A percentile compares a stretch with the other conserved stretches of the same genome.
Evolutionary conservation across 176 grass and related monocot genomes (phyloP).

Genomic region (Rhynchospora breviuscula): DNA sequence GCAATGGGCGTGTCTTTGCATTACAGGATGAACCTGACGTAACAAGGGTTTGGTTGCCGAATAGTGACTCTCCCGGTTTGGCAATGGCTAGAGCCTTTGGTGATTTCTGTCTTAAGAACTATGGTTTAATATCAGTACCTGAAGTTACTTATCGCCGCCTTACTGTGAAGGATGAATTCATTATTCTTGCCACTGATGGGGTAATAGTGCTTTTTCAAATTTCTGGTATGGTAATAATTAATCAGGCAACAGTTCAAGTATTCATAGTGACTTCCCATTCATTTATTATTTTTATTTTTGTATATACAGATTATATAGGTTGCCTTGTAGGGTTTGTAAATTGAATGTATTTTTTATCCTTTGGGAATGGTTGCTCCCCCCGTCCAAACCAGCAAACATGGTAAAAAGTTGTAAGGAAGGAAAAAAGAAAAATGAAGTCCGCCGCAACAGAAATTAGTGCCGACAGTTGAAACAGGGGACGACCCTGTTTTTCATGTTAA

Average conservation of each 20-base stretch:
- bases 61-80: conserved; percentile 88
- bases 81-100: conserved; percentile 99
- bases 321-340: neutral
- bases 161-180: conserved; percentile 78
- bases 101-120: conserved; percentile 98
- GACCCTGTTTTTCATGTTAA: neutral
- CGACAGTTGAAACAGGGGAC: neutral
- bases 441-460: neutral
- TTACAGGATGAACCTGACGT: conserved; percentile 99
- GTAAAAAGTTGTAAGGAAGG: neutral
- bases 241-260: neutral
- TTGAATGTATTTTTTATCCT: neutral
- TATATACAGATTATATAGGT: neutral
- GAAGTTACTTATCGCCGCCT: conserved; percentile 77
- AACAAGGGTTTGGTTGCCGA: conserved; percentile 93
- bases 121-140: conserved; percentile 99
- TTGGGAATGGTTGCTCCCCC: neutral
- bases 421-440: neutral
- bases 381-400: neutral
- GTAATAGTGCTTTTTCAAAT: conserved; percentile 30
- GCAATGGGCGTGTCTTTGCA: conserved; percentile 91
- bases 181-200: conserved; percentile 94
- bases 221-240: neutral
- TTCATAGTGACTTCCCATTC: neutral
- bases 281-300: neutral